Evolutionary conservation across 345 rosid genomes (phyloP), one percentile per base, ranked within the genome.

Genomic region (Aurinia saxatilis): DNA sequence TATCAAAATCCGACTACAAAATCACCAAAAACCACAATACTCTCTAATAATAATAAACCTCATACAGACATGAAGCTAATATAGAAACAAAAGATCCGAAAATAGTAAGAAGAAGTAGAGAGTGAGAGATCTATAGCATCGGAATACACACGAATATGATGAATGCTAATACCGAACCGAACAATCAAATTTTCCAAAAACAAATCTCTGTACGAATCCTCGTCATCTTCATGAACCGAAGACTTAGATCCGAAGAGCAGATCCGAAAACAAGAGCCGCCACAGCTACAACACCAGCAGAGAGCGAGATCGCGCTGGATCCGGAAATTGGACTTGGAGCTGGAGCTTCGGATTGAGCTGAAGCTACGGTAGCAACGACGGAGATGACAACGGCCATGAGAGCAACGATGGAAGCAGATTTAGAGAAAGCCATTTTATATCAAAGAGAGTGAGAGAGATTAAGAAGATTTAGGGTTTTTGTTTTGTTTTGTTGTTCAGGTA

Each of bases 271-370:
- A 6, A 81, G 66, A 66, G 82, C 71, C 8, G 38, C 75, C 1
- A 68, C 66, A 8, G 76, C 78, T 2, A 83, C 85, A 1, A 70
- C 60, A 23, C 63, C 71, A 21, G 76, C 84, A 0, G 76, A 57
- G 8, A 58, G 73, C 0, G 77, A 56, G 67, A 81, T 40, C 17
- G 72, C 15, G 50, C 68, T 72, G n/a, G 89, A 79, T 14, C 79
- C 84, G 8, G 91, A 75, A 5, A 38, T 6, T 3, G 90, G 90
- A 18, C 77, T 63, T 0, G 89, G 87, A 0, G 95, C 87, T 2
- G 91, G 89, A 5, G 91, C 62, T 4, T 72, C 78, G 0, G 73
- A 77, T 6, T 81, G 84, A 42, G 77, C 84, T 0, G 80, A 39
- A 14, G 78, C 75, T 2, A 71, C 52, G 29, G 77, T 50, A 19